These are phyloP conservation scores for Marvania coccoides DNA, from an alignment of 139 green algal species.

Conservation along the genomic window DNA sequence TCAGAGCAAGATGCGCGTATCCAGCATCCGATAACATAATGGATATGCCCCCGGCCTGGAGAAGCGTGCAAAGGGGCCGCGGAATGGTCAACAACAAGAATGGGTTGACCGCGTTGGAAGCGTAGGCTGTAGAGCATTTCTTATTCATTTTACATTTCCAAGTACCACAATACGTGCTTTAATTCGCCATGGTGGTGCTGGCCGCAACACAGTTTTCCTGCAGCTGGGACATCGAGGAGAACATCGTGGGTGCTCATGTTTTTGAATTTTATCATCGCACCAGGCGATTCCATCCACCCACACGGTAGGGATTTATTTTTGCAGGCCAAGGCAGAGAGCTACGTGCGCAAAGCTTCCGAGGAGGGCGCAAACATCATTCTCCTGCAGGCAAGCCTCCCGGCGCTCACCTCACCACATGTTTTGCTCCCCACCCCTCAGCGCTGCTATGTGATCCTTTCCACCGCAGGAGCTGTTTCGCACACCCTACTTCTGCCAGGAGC, in stretches of 20 bases:
- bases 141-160: no score
- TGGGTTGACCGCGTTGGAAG: no score
- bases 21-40: no score
- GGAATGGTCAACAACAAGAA: no score
- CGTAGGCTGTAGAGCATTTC: no score
- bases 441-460: not conserved
- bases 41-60: no score
- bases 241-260: slow-evolving; percentile 7
- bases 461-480: slow-evolving; percentile 62
- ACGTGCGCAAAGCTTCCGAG: slow-evolving; percentile 41
- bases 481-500: slow-evolving; percentile 56
- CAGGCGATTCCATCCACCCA: no score
- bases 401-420: not conserved
- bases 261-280: not conserved
- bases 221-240: slow-evolving; percentile 23
- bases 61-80: no score
- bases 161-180: no score
- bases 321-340: slow-evolving; percentile 46
- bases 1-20: not conserved
- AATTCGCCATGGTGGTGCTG: slow-evolving; percentile 50
- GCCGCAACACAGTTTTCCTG: slow-evolving; percentile 50
- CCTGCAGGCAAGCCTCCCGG: slow-evolving; percentile 33
- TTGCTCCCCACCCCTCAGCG: no score
- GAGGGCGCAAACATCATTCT: slow-evolving; percentile 63
- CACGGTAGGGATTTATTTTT: not conserved